phyloP scores from a whole-genome alignment of 306 rosid genomes.

The Castanea sativa region DNA sequence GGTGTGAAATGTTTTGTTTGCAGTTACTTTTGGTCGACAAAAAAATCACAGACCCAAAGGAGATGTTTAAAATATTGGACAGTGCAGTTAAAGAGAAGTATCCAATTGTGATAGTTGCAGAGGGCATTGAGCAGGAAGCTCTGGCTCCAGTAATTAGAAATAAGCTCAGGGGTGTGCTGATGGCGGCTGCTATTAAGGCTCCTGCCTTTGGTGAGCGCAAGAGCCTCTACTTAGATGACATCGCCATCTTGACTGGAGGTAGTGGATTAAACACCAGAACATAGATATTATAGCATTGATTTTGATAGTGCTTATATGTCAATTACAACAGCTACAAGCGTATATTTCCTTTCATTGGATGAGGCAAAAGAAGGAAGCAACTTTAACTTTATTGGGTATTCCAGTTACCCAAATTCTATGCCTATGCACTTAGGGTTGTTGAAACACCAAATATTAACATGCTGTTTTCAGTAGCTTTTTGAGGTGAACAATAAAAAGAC shows the following conservation, averaged over 20 bases:
- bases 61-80: constrained; percentile 75
- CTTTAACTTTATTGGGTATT: background rate
- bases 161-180: constrained; percentile 73
- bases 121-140: constrained; percentile 79
- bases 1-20: constrained; percentile 41
- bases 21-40: constrained; percentile 87
- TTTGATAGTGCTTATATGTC: background rate
- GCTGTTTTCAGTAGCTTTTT: background rate
- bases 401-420: background rate
- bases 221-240: constrained; percentile 81
- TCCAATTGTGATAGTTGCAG: constrained; percentile 83
- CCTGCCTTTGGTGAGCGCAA: constrained; percentile 94
- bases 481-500: no score
- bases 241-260: constrained; percentile 98
- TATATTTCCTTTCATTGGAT: background rate
- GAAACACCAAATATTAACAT: background rate
- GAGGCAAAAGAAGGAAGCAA: background rate
- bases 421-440: background rate
- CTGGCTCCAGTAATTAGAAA: constrained; percentile 87
- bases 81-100: constrained; percentile 71
- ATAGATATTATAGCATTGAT: constrained; percentile 16
- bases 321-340: background rate
- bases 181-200: constrained; percentile 89
- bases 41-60: constrained; percentile 70
- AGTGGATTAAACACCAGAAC: constrained; percentile 28